Base-by-base conservation (phyloP, 2,329 filamentous ascomycete species). In the Phialophora expanda region DNA sequence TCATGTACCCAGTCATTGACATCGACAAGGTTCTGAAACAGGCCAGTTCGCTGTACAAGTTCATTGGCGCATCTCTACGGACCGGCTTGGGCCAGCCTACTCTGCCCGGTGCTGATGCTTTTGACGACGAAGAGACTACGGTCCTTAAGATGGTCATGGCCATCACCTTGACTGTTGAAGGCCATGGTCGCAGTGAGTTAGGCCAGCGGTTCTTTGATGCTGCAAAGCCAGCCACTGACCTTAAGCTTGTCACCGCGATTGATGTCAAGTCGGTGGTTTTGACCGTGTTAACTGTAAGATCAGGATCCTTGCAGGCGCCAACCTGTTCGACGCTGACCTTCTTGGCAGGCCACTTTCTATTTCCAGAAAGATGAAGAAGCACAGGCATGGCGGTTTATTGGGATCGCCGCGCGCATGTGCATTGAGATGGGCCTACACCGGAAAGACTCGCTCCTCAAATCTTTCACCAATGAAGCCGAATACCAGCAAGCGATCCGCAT, bases 1-100 rank as follows among this genome's bases (percentile, higher is more conserved):
- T 94, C 73, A 96, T 97, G 92, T 97, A 96, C 76, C 94, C 94
- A 0, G 86, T 97, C 3, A 77, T 96, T 55, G 86, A 91, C 71
- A 90, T 96, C 41, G 86, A 90, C 50, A 84, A 84, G 50, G 81
- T 96, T 46, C 87, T 91, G 44, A 81, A 82, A 5, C 90, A 96
- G 75, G 88, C 89, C 6, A 88, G 86, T 68, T 83, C 84, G 66
- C 80, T 97, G 0, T 89, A 89, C 63, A 83, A 86, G 0, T 95
- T 91, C 76, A 87, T 95, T 74, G 90, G 93, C 70, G 85, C 87
- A 32, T 87, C 87, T 17, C 77, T 83, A 30, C 80, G 86, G 44
- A 83, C 83, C 3, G 86, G 87, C 1, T 81, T 90, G 54, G 83
- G 86, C 68, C 83, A 86, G 70, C 76, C 80, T 20, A 79, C 77